Evolutionary conservation across 2,329 filamentous ascomycete genomes (phyloP), one percentile per base, ranked within the genome.

Genomic region (Coniochaeta ligniaria): DNA sequence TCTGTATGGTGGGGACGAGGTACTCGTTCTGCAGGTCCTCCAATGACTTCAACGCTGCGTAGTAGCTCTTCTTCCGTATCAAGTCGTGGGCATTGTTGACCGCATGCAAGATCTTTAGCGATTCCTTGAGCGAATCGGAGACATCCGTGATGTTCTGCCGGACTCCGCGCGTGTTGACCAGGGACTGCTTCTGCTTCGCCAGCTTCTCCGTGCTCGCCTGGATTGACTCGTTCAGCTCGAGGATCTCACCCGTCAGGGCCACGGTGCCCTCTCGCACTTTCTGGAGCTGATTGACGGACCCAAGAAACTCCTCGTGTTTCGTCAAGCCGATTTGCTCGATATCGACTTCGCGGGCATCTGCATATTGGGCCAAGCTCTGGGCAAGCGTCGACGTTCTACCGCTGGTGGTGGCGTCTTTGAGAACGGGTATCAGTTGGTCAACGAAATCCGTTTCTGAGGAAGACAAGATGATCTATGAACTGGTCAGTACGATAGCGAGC

Each of bases 1-100:
- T 88, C 70, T 88, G 85, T 63, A 88, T 83, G 54, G 82, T 87
- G 20, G 85, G 85, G 16, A 88, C 78, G 20, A 99, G 83, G 71
- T 98, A 92, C 66, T 99, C 93, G 74, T 96, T 97, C 71, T 98
- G 94, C 45, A 99, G 80, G 72, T 99, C 95, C 68, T 98, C 95
- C 55, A 99, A 80, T 4, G 94, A 94, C 67, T 96, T 93, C 58
- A 99, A 81, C 2, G 95, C 95, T 6, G 90, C 92, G 73, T 99
- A 99, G 72, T 98, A 96, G 67, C 92, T 96, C 76, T 97, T 96
- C 75, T 92, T 94, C 43, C 87, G 86, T 56, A 98, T 84, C 61
- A 99, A 80, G 59, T 98, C 95, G 72, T 97, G 92, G 3, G 96
- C 91, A 70, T 96, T 88, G 69, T 99, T 99, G 58, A 96, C 92